Evolutionary conservation across 2,329 filamentous ascomycete species (phyloP).

Genomic region (Ceratocystis huliohia): DNA sequence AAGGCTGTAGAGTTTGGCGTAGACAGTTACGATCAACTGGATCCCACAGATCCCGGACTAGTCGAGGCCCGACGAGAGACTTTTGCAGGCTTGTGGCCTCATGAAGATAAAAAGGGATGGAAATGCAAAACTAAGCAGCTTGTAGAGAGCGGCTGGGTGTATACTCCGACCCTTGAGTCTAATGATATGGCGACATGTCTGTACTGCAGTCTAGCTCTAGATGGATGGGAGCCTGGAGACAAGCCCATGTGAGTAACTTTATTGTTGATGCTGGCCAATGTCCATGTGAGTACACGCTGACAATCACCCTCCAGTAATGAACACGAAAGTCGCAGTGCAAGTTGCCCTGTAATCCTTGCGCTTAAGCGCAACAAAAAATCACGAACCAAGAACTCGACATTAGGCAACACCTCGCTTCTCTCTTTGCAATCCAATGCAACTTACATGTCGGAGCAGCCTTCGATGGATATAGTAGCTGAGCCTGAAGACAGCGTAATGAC

Average conservation of each 20-base stretch:
- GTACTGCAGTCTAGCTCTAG: conserved; percentile 79
- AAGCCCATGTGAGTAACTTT: conserved; percentile 58
- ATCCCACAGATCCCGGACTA: conserved; percentile 61
- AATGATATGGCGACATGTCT: conserved; percentile 84
- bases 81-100: conserved; percentile 76
- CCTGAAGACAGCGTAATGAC: conserved; percentile 49
- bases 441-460: conserved; percentile 33
- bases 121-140: conserved; percentile 83
- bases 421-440: conserved; percentile 47
- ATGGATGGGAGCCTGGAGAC: conserved; percentile 89
- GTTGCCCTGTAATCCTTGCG: conserved; percentile 73
- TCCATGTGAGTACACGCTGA: conserved; percentile 23
- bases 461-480: conserved; percentile 31
- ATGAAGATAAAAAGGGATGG: conserved; percentile 80
- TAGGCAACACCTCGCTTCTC: conserved; percentile 57
- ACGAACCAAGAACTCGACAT: conserved; percentile 41
- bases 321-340: conserved; percentile 63
- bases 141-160: conserved; percentile 87
- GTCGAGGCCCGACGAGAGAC: conserved; percentile 67
- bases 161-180: conserved; percentile 68
- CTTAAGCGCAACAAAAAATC: conserved; percentile 45
- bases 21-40: conserved; percentile 51
- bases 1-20: conserved; percentile 48
- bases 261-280: not conserved
- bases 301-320: conserved; percentile 51